phyloP scores from a whole-genome alignment of 2,329 filamentous ascomycete species.

The Fusarium sp. region DNA sequence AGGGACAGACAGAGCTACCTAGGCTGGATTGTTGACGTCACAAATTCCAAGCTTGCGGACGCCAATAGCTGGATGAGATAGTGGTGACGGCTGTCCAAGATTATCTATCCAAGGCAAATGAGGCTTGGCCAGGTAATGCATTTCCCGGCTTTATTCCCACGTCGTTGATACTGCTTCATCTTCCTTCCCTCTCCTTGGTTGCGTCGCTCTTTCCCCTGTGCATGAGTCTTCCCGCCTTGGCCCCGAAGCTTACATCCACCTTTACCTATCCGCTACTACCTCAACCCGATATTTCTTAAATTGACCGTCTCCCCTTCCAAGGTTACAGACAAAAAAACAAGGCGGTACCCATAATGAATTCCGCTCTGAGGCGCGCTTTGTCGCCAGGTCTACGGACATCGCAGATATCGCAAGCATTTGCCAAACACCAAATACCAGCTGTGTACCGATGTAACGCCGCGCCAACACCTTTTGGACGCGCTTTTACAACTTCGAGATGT shows the following conservation, averaged over 20 bases:
- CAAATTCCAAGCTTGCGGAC: conserved; percentile 2
- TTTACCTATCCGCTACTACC: not conserved
- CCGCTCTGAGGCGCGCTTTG: conserved; percentile 32
- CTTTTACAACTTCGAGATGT: conserved; percentile 38
- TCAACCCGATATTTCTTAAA: not conserved
- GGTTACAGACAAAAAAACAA: not conserved
- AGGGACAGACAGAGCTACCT: conserved; percentile 20
- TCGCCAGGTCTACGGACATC: conserved; percentile 26
- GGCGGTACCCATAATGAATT: conserved; percentile 29
- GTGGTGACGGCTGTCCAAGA: conserved; percentile 22
- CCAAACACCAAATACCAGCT: conserved; percentile 5
- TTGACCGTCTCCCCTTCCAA: not conserved
- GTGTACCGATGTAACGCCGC: conserved; percentile 6
- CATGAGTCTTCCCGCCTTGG: conserved; percentile 1
- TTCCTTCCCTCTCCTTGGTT: not conserved
- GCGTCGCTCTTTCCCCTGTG: not conserved
- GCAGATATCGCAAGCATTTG: conserved; percentile 1
- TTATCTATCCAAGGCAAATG: not conserved
- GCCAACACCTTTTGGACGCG: conserved; percentile 13
- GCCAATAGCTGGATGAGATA: conserved; percentile 26
- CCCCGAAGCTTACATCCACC: conserved; percentile 24
- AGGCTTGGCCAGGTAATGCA: conserved; percentile 2
- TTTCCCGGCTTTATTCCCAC: conserved; percentile 29
- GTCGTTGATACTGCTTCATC: not conserved
- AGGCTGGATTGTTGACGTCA: conserved; percentile 33